Evolutionary conservation across 2,329 filamentous ascomycete species (phyloP).

Genomic region (Sclerotinia borealis): DNA sequence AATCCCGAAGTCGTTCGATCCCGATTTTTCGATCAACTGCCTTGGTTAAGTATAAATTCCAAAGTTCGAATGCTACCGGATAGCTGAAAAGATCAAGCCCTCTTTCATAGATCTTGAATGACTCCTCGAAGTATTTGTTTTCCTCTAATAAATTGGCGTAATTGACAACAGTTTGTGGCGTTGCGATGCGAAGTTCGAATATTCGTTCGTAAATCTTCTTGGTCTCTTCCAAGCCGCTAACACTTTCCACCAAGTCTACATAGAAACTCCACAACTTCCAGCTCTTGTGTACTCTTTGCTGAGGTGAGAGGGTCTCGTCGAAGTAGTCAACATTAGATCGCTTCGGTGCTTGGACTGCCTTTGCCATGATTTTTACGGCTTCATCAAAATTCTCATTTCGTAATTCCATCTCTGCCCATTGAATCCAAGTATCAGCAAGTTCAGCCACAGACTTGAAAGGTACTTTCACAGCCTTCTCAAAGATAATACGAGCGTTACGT

Average conservation of each 20-base stretch:
- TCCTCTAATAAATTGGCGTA: slow-evolving; percentile 95
- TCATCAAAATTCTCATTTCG: slow-evolving; percentile 94
- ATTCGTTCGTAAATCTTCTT: slow-evolving; percentile 94
- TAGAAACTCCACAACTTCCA: slow-evolving; percentile 99
- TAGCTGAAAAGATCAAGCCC: slow-evolving; percentile 98
- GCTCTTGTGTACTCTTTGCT: slow-evolving; percentile 96
- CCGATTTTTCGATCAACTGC: slow-evolving; percentile 93
- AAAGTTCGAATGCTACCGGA: slow-evolving; percentile 94
- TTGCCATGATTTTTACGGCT: slow-evolving; percentile 92
- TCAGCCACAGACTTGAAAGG: slow-evolving; percentile 97
- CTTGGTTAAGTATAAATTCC: slow-evolving; percentile 97
- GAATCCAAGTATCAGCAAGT: slow-evolving; percentile 96
- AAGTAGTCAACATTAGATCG: slow-evolving; percentile 99
- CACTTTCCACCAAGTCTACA: slow-evolving; percentile 93
- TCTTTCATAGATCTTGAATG: slow-evolving; percentile 95
- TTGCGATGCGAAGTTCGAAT: slow-evolving; percentile 95
- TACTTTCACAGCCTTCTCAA: slow-evolving; percentile 97
- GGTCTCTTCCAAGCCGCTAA: slow-evolving; percentile 84
- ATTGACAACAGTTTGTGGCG: slow-evolving; percentile 96
- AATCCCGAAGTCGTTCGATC: slow-evolving; percentile 86
- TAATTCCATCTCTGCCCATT: slow-evolving; percentile 98
- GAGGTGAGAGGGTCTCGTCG: slow-evolving; percentile 86
- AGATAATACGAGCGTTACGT: slow-evolving; percentile 79
- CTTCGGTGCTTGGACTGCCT: slow-evolving; percentile 94
- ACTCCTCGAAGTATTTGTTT: slow-evolving; percentile 91